phyloP scores from a whole-genome alignment of 2,329 filamentous ascomycete genomes.

The Metarhizium guizhouense region DNA sequence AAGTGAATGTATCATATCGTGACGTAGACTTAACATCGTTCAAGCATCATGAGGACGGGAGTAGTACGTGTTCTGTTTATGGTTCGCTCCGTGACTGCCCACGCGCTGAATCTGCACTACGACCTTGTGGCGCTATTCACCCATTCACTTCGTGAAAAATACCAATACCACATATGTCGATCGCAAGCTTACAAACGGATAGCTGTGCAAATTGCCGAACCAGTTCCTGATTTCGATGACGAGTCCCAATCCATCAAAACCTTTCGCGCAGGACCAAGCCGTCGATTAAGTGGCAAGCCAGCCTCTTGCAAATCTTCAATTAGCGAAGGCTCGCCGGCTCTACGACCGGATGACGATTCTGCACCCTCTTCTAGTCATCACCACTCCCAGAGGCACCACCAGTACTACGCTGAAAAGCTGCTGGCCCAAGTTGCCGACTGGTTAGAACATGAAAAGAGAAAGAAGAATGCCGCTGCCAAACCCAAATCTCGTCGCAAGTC shows the following conservation, averaged over 20 bases:
- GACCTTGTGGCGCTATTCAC: neutral
- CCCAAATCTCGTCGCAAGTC: slow-evolving; percentile 30
- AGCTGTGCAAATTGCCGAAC: slow-evolving; percentile 52
- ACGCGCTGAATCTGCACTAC: neutral
- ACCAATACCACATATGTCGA: neutral
- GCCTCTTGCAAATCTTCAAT: slow-evolving; percentile 38
- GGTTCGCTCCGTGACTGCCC: neutral
- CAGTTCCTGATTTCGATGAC: slow-evolving; percentile 27
- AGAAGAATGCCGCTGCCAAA: slow-evolving; percentile 38
- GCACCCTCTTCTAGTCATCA: slow-evolving; percentile 15
- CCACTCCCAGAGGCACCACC: slow-evolving; percentile 23
- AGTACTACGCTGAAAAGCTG: slow-evolving; percentile 45
- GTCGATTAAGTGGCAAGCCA: slow-evolving; percentile 25
- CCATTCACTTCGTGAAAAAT: neutral
- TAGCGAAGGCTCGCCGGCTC: slow-evolving; percentile 20
- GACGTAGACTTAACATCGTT: neutral
- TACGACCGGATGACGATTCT: slow-evolving; percentile 20
- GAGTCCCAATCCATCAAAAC: slow-evolving; percentile 21
- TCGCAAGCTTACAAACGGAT: slow-evolving; percentile 15
- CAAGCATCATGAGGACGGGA: neutral
- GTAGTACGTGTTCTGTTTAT: neutral
- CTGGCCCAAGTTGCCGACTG: slow-evolving; percentile 72
- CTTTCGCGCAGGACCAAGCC: slow-evolving; percentile 22
- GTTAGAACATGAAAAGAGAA: slow-evolving; percentile 72
- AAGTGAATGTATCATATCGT: neutral